These are phyloP conservation scores for Lachnellula occidentalis DNA, from an alignment of 2,329 filamentous ascomycete species.

Conservation along the genomic window DNA sequence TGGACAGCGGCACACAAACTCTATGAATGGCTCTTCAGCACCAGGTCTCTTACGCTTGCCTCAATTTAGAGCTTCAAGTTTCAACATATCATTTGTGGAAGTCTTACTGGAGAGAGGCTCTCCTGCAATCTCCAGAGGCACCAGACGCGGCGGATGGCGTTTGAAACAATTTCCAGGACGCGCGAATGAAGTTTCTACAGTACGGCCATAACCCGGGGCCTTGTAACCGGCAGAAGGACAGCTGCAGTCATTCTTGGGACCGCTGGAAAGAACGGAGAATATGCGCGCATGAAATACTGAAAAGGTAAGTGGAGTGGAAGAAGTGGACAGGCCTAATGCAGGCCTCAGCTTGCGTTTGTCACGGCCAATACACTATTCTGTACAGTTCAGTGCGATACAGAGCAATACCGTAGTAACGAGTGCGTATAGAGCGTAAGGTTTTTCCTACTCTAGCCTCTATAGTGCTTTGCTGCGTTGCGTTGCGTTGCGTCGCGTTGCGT, in stretches of 20 bases:
- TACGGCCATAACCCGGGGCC: constrained; percentile 14
- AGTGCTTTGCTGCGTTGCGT: not conserved
- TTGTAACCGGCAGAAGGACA: constrained; percentile 13
- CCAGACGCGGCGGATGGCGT: constrained; percentile 21
- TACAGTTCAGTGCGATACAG: too few relatives aligned
- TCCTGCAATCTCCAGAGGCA: constrained; percentile 20
- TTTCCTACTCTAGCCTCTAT: not conserved
- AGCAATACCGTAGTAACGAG: too few relatives aligned
- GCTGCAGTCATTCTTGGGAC: constrained; percentile 3
- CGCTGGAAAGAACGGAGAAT: not conserved
- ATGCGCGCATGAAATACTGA: constrained; percentile 7
- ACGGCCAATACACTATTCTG: not conserved
- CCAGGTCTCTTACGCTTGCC: constrained; percentile 18
- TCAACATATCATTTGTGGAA: constrained; percentile 11
- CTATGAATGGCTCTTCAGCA: constrained; percentile 17
- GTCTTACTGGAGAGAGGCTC: constrained; percentile 17
- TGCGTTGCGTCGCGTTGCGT: not conserved
- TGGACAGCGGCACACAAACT: not conserved
- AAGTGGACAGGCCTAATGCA: constrained; percentile 7
- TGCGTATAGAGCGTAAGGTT: too few relatives aligned
- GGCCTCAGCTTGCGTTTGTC: constrained; percentile 7
- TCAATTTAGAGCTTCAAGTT: constrained; percentile 9
- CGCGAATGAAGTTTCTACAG: constrained; percentile 19
- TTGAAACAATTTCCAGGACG: constrained; percentile 19
- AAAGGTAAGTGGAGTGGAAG: not conserved